These are phyloP conservation scores for Rhodamnia rubescens DNA, from an alignment of 345 rosid species.

Conservation along the genomic window DNA sequence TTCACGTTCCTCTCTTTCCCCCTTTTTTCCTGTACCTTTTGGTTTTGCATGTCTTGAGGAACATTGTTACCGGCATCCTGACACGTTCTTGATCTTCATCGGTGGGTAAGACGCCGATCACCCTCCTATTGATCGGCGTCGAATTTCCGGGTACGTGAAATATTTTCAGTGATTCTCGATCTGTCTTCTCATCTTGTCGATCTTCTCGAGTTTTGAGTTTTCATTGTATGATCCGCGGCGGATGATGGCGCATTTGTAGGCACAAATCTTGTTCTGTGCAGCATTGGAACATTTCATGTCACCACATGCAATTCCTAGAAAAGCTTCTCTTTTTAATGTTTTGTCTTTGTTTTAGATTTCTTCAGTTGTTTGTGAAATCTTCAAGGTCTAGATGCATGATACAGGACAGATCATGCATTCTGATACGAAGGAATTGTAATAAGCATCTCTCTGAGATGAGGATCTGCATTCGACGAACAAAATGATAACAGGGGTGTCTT, in stretches of 20 bases:
- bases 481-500: not conserved
- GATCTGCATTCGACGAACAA: not conserved
- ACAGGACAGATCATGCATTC: not conserved
- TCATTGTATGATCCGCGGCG: not conserved
- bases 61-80: not conserved
- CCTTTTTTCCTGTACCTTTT: not conserved
- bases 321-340: not conserved
- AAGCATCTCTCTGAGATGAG: not conserved
- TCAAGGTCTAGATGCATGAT: not conserved
- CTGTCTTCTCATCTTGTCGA: not conserved
- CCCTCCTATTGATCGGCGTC: conserved; percentile 1
- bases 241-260: not conserved
- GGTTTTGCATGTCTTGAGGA: not conserved
- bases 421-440: not conserved
- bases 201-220: not conserved
- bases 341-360: not conserved
- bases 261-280: not conserved
- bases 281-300: not conserved
- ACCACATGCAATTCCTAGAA: not conserved
- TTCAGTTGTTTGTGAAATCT: not conserved
- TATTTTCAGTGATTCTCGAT: not conserved
- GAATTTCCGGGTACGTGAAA: not conserved
- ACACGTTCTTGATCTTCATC: not conserved
- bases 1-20: not conserved
- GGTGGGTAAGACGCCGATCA: not conserved